A percentile compares a stretch with the other conserved stretches of the same genome.
Evolutionary conservation across 225 moss, liverwort and hornwort species (phyloP).

Genomic region (Polytrichum formosum): DNA sequence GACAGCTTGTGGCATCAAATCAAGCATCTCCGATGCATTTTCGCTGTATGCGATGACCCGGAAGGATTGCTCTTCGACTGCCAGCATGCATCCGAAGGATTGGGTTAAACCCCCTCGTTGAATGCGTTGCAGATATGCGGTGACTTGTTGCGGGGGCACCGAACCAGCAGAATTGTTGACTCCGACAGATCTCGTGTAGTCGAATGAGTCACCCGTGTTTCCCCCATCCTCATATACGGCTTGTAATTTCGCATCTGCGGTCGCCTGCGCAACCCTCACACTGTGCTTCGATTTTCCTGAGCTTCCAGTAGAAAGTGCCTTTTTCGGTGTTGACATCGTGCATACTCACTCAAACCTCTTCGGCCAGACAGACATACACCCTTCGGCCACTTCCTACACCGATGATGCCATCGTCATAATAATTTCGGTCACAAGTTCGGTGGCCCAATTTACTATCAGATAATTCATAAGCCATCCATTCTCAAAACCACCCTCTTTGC

Average conservation of each 20-base stretch:
- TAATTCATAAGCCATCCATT: no score
- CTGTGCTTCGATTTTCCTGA: constrained; percentile 46
- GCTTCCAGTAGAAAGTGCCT: constrained; percentile 32
- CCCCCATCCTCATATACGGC: constrained; percentile 43
- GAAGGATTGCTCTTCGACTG: constrained; percentile 32
- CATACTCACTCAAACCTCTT: constrained; percentile 26
- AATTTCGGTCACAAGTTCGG: no score
- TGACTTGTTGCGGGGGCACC: constrained; percentile 41
- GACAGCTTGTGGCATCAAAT: constrained; percentile 51
- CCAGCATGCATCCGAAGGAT: constrained; percentile 51
- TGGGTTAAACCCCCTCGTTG: constrained; percentile 52
- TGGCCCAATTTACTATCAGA: no score
- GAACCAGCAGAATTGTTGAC: constrained; percentile 36
- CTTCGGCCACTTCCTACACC: no score
- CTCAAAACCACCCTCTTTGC: no score
- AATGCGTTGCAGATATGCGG: constrained; percentile 56
- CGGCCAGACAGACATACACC: no score
- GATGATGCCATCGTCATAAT: no score
- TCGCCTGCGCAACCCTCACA: constrained; percentile 51
- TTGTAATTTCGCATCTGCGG: constrained; percentile 52
- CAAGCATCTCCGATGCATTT: constrained; percentile 45
- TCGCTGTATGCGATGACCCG: constrained; percentile 46
- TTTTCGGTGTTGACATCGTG: constrained; percentile 45
- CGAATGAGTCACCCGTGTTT: constrained; percentile 32
- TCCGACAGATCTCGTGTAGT: constrained; percentile 40